These are phyloP conservation scores for Solanum piurae DNA, from an alignment of 257 asterid species.

Conservation along the genomic window DNA sequence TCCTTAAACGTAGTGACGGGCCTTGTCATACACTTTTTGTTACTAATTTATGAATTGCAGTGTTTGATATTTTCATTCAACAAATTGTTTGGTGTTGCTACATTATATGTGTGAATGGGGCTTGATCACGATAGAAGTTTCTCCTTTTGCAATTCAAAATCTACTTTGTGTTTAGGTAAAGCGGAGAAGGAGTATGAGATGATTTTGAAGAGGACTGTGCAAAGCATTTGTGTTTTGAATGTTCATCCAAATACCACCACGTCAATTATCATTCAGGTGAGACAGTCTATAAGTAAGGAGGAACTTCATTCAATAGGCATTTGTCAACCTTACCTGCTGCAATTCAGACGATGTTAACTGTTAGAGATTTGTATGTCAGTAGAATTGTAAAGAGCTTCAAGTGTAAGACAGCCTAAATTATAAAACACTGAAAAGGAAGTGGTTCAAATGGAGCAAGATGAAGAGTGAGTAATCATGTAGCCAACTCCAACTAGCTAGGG, in stretches of 20 bases:
- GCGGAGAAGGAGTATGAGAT: conserved; percentile 82
- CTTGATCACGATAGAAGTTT: not conserved
- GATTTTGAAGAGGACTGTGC: conserved; percentile 81
- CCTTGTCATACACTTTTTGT: not conserved
- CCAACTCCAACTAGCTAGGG: not conserved
- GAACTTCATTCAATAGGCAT: not conserved
- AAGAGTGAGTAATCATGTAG: not conserved
- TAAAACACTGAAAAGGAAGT: not conserved
- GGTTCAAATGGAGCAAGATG: not conserved
- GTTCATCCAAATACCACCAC: conserved; percentile 92
- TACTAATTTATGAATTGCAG: not conserved
- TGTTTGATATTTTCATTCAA: not conserved
- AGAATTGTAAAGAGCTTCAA: not conserved
- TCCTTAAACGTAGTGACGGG: not conserved
- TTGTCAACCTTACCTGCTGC: not conserved
- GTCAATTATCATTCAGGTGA: conserved; percentile 75
- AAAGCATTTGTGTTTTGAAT: conserved; percentile 63
- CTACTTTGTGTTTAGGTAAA: conserved; percentile 38
- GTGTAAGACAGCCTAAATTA: not conserved
- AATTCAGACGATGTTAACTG: not conserved
- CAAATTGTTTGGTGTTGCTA: not conserved
- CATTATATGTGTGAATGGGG: not conserved
- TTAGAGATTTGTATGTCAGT: not conserved
- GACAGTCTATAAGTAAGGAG: not conserved
- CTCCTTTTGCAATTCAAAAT: not conserved